These are phyloP conservation scores for Ustilago esculenta DNA, from an alignment of 1,284 basidiomycete species.

Conservation along the genomic window DNA sequence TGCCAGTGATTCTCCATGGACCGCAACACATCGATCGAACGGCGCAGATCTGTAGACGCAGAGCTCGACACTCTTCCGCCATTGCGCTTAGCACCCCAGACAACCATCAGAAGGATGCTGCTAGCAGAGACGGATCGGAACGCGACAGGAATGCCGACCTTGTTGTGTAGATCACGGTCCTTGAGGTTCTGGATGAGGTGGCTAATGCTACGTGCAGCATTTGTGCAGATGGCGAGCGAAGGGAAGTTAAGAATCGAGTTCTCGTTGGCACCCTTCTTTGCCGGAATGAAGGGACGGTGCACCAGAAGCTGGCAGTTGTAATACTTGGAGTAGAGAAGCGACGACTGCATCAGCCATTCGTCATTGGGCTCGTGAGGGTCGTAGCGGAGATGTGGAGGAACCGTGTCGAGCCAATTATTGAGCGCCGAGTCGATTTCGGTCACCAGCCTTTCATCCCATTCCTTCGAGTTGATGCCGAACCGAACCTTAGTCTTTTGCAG, in stretches of 20 bases:
- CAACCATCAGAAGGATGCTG: slow-evolving; percentile 51
- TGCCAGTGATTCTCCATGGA: slow-evolving; percentile 50
- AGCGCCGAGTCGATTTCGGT: slow-evolving; percentile 61
- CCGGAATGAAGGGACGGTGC: slow-evolving; percentile 62
- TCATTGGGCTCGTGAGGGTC: slow-evolving; percentile 50
- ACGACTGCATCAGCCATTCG: slow-evolving; percentile 52
- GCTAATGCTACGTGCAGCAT: slow-evolving; percentile 56
- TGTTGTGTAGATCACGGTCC: slow-evolving; percentile 34
- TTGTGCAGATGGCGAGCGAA: slow-evolving; percentile 62
- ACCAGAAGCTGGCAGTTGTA: slow-evolving; percentile 59
- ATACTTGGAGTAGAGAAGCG: slow-evolving; percentile 51
- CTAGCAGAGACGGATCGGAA: slow-evolving; percentile 42
- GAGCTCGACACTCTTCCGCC: slow-evolving; percentile 49
- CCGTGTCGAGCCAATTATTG: slow-evolving; percentile 58
- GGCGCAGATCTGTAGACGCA: slow-evolving; percentile 49
- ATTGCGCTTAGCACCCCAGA: slow-evolving; percentile 53
- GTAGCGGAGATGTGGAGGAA: slow-evolving; percentile 56
- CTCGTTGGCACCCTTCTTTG: slow-evolving; percentile 33
- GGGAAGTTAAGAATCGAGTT: slow-evolving; percentile 58
- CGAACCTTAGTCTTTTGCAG: slow-evolving; percentile 54
- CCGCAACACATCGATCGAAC: slow-evolving; percentile 49
- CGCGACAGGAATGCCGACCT: slow-evolving; percentile 18
- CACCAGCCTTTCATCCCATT: slow-evolving; percentile 59
- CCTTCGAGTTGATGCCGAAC: slow-evolving; percentile 50
- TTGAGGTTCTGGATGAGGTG: slow-evolving; percentile 49